Percentiles rank a stretch among this genome's conserved stretches.
Conservation (phyloP, 164 flowering plant species). For the Protea cynaroides region DNA sequence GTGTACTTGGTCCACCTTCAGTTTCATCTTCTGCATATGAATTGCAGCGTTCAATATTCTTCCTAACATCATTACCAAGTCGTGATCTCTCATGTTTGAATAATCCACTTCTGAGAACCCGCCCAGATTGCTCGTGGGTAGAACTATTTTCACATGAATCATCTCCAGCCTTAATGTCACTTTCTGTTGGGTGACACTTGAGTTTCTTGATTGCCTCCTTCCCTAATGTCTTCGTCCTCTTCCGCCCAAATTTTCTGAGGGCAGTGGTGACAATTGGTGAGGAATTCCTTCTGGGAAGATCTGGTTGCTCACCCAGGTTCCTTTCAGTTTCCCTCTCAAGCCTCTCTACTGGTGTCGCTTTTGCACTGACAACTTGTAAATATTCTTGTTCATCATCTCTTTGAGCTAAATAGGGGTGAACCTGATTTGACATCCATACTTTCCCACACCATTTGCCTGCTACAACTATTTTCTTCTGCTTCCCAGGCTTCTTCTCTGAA, state of each 20-base stretch:
- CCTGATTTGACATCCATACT: slow-evolving; percentile 97
- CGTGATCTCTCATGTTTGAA: slow-evolving; percentile 30
- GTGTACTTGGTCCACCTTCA: slow-evolving; percentile 80
- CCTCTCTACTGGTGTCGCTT: slow-evolving; percentile 28
- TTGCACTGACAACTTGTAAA: slow-evolving; percentile 14
- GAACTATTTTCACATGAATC: slow-evolving; percentile 18
- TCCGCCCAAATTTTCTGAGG: slow-evolving; percentile 34
- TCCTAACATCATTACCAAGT: slow-evolving; percentile 12
- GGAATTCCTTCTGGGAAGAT: slow-evolving; percentile 3
- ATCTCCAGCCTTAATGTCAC: slow-evolving; percentile 16
- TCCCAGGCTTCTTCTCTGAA: slow-evolving; percentile 33
- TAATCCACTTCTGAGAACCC: slow-evolving; percentile 23
- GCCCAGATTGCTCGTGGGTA: slow-evolving; percentile 15
- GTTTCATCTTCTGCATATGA: slow-evolving; percentile 30
- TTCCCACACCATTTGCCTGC: slow-evolving; percentile 99
- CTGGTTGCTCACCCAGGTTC: slow-evolving; percentile 11
- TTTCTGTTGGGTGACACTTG: slow-evolving; percentile 22
- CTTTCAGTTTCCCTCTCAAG: slow-evolving; percentile 25
- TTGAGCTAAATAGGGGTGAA: slow-evolving; percentile 62
- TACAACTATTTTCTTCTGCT: slow-evolving; percentile 60
- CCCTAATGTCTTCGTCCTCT: slow-evolving; percentile 41
- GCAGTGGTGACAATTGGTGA: slow-evolving; percentile 11
- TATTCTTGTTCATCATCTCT: slow-evolving; percentile 36
- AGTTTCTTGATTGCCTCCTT: slow-evolving; percentile 31
- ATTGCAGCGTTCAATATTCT: slow-evolving; percentile 14